Evolutionary conservation across 2,329 filamentous ascomycete genomes (phyloP).

Genomic region (Alternaria metachromatica): DNA sequence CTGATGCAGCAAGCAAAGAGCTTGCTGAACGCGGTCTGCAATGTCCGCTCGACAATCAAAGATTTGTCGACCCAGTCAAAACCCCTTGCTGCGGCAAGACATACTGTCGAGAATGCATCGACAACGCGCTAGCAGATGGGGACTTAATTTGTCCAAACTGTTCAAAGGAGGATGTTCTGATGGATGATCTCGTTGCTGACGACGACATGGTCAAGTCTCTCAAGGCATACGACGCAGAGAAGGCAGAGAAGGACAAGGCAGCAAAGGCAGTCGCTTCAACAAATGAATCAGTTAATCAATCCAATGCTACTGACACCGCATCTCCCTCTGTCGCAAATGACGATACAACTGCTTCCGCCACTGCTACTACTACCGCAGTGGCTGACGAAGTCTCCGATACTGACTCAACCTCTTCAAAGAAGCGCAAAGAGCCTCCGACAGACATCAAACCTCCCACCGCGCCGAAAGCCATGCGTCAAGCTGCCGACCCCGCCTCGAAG

Average conservation of each 20-base stretch:
- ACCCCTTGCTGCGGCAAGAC: conserved; percentile 98
- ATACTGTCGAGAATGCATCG: conserved; percentile 99
- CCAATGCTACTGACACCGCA: conserved; percentile 17
- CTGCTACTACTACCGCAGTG: conserved; percentile 40
- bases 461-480: conserved; percentile 56
- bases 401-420: conserved; percentile 63
- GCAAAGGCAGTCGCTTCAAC: conserved; percentile 34
- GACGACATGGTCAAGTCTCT: conserved; percentile 80
- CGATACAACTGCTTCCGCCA: conserved; percentile 32
- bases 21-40: conserved; percentile 86
- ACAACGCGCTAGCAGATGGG: conserved; percentile 97
- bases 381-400: conserved; percentile 45
- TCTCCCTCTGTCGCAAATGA: conserved; percentile 29
- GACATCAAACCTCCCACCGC: conserved; percentile 57
- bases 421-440: conserved; percentile 79
- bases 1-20: conserved; percentile 80
- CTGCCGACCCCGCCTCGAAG: conserved; percentile 60
- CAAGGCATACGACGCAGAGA: conserved; percentile 71
- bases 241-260: conserved; percentile 50
- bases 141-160: conserved; percentile 96
- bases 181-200: conserved; percentile 81
- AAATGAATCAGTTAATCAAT: conserved; percentile 25
- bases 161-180: conserved; percentile 85
- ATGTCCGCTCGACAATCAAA: conserved; percentile 95
- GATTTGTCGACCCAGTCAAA: conserved; percentile 99